Evolutionary conservation across 306 rosid genomes (phyloP), one percentile per base, ranked within the genome.

Genomic region (Mimosa pudica): DNA sequence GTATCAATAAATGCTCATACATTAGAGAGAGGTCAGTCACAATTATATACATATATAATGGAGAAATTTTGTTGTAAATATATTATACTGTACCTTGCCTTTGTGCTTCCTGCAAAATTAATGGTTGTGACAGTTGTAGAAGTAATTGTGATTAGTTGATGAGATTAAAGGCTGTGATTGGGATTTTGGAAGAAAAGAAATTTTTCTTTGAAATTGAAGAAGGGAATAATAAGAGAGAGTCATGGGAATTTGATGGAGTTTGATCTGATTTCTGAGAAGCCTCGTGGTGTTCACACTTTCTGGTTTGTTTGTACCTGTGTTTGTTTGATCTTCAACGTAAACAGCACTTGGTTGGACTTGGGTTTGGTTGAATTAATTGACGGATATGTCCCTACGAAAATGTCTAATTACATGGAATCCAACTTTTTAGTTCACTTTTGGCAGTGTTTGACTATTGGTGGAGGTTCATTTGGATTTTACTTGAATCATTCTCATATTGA

Each of bases 1-100:
- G 83, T 78, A 64, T 67, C 86, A 89, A 84, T 92, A 79, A 92
- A 95, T 95, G 96, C 85, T 80, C 81, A 32, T 20, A 62, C 64
- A 80, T 24, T 0, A 24, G 30, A 48, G 63, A 78, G 66, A 55
- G 74, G 14, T 30, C 52, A 67, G 63, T 52, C 62, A 70, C 52
- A 68, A 18, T 8, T 48, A 48, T 47, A 47, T 38, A 38, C 3
- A 38, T 38, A 13, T 13, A 79, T 6, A 17, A 77, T 2, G 52
- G 32, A 55, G 33, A 6, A 69, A n/a, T 46, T 49, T 48, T 62
- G 61, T 38, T 38, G 52, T 11, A 65, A 51, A 73, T 77, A 77
- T 80, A 48, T 20, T 73, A 57, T 70, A 84, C 88, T 38, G 3
- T 48, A 48, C 52, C 91, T 87, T 48, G 11, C 52, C 91, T 87